Base-by-base conservation (phyloP, 2,329 filamentous ascomycete genomes). In the Didymella lethalis region DNA sequence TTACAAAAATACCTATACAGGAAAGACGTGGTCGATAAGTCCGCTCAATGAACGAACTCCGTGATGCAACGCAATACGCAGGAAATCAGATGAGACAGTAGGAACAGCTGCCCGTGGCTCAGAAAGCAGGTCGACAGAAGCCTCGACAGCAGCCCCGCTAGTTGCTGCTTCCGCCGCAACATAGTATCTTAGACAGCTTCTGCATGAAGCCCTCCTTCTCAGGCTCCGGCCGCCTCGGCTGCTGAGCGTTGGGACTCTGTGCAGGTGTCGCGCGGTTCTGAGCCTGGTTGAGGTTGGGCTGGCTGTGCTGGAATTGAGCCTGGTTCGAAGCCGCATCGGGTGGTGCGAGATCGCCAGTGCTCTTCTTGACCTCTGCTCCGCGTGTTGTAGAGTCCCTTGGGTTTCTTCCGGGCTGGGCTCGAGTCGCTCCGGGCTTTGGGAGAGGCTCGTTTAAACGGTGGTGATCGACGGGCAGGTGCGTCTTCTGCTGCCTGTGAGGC, bases 221-320 rank as follows among this genome's bases (percentile, higher is more conserved):
- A 66, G 88, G 84, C 75, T 95, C 90, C 69, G 84, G 81, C 66
- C 78, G 78, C 66, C 83, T 84, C 68, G 76, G 81, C 74, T 85
- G 85, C 66, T 83, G 82, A 59, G 83, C 85, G 36, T 64, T 74
- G 43, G 70, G 73, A 52, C 68, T 75, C 47, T 72, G 67, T 47
- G 66, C 67, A 25, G 82, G 80, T 62, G 80, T 84, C 61, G 85
- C 85, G 74, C 88, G 83, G 71, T 86, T 87, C 46, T 54, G 56
- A 14, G 50, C 43, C 43, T 48, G 90, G 66, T 70, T 67, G 54
- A 96, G 85, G 78, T 97, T 95, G 77, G 92, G 91, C 74, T 90
- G 91, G 82, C 92, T 97, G 85, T 92, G 94, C 82, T 96, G 93
- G 84, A 97, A 97, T 77, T 97, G 94, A 67, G 94, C 94, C 79